Conservation (phyloP, 1,284 basidiomycete species). For the Trichosporon asahii region DNA sequence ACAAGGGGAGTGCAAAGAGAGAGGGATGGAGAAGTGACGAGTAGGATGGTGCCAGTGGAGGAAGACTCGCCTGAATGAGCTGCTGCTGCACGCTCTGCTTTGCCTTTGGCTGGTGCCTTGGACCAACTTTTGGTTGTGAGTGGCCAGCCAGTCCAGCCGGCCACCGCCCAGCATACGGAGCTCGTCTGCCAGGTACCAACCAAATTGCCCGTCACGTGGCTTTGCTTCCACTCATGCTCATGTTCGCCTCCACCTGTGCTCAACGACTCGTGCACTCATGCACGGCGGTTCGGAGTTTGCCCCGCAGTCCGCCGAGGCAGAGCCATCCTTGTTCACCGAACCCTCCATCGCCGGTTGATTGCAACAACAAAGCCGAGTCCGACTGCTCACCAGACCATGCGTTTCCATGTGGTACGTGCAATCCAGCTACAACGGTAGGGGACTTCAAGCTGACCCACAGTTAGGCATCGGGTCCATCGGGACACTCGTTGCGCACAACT, state of each 20-base stretch:
- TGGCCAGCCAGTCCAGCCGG: no score
- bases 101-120: neutral
- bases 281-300: constrained; percentile 10
- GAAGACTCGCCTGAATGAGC: neutral
- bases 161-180: neutral
- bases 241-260: neutral
- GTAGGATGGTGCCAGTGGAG: constrained; percentile 7
- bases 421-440: no score
- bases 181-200: neutral
- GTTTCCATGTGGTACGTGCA: constrained; percentile 45
- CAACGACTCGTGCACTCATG: neutral
- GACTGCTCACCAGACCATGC: constrained; percentile 27
- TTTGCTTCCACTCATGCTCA: constrained; percentile 6
- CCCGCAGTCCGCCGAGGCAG: neutral
- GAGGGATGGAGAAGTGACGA: constrained; percentile 6
- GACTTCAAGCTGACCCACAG: constrained; percentile 18
- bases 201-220: neutral
- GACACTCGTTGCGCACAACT: constrained; percentile 71
- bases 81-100: neutral
- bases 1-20: neutral
- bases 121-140: constrained; percentile 5
- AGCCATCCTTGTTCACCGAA: neutral
- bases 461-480: constrained; percentile 77
- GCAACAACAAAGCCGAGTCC: neutral
- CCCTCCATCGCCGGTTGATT: neutral